Evolutionary conservation across 1,284 basidiomycete species (phyloP).

Genomic region (Acaromyces ingoldii): DNA sequence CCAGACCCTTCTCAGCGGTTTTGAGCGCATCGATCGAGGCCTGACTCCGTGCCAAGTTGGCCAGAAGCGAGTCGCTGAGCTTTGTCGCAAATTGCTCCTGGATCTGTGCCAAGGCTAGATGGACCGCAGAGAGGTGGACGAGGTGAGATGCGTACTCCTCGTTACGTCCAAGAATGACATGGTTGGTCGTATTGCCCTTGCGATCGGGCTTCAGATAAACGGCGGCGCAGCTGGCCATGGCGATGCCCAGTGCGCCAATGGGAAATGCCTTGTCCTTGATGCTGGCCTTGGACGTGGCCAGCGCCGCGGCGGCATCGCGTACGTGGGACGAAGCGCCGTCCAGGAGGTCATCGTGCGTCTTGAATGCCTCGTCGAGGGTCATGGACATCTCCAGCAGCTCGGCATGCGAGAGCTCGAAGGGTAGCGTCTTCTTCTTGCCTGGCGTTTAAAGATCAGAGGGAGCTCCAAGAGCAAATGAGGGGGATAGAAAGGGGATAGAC

Average conservation of each 20-base stretch:
- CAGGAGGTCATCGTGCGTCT: not conserved
- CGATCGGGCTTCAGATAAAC: not conserved
- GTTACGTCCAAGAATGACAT: not conserved
- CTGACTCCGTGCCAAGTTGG: not conserved
- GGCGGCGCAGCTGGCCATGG: not conserved
- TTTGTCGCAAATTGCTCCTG: not conserved
- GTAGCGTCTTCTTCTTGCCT: constrained; percentile 1
- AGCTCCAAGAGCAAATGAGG: too few species aligned
- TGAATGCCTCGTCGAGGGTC: not conserved
- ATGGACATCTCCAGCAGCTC: not conserved
- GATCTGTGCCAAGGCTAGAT: not conserved
- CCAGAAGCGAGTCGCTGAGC: not conserved
- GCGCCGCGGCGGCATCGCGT: not conserved
- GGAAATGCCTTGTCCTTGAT: constrained; percentile 4
- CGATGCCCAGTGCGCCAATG: constrained; percentile 1
- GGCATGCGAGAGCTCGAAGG: not conserved
- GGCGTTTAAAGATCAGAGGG: too few species aligned
- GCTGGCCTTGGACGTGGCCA: not conserved
- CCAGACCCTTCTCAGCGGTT: not conserved
- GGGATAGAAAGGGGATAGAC: not conserved
- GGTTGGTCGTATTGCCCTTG: not conserved
- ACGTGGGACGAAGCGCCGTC: not conserved
- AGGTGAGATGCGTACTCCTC: constrained; percentile 1
- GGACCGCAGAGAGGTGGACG: not conserved
- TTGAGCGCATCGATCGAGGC: not conserved